phyloP scores from a whole-genome alignment of 768 basidiomycete species.

The Hypholoma fasciculare region DNA sequence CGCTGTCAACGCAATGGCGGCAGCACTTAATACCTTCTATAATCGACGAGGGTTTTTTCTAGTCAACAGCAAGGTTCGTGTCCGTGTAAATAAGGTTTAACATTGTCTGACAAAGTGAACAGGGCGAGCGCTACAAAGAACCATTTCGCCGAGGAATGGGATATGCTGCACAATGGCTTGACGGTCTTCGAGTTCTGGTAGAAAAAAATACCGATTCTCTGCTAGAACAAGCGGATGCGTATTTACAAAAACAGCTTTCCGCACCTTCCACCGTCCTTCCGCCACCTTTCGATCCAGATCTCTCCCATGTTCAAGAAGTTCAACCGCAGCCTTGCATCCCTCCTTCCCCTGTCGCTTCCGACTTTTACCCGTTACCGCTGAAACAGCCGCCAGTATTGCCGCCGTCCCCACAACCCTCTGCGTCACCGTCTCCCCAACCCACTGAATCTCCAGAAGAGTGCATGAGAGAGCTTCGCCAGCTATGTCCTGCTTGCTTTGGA shows the following conservation, averaged over 20 bases:
- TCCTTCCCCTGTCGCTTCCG: no score
- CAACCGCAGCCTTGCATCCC: no score
- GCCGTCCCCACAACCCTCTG: no score
- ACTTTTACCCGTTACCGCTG: no score
- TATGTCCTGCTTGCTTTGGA: constrained; percentile 35
- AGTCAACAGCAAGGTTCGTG: constrained; percentile 19
- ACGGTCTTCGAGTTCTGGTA: constrained; percentile 12
- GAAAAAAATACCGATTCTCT: constrained; percentile 4
- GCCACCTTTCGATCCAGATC: no score
- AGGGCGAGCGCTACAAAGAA: constrained; percentile 11
- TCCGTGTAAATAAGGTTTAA: background rate
- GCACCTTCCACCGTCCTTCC: no score
- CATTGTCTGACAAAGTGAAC: background rate
- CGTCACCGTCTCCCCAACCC: no score
- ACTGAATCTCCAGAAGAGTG: constrained; percentile 5
- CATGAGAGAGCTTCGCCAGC: constrained; percentile 22
- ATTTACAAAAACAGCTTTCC: background rate
- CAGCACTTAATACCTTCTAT: constrained; percentile 29
- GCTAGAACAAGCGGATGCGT: background rate
- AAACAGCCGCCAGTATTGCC: no score
- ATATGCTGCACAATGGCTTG: constrained; percentile 24
- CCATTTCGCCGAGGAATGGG: constrained; percentile 21
- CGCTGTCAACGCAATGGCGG: constrained; percentile 28
- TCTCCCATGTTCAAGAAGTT: no score
- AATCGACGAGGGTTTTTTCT: constrained; percentile 21